Conservation (phyloP, 306 rosid genomes). For the Corylus americana region DNA sequence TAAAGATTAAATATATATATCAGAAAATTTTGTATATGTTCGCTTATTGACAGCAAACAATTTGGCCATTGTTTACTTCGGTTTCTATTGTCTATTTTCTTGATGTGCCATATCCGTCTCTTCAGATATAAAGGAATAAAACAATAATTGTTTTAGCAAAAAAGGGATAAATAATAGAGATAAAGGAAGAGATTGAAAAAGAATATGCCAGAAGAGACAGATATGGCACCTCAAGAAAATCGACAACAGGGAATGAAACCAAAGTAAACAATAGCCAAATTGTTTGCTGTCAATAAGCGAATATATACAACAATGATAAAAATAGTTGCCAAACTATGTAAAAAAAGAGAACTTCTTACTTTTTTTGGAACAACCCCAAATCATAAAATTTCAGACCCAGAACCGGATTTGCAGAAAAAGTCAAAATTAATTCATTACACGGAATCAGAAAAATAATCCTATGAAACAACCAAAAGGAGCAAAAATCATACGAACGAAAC, state of each 20-base stretch:
- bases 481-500: neutral
- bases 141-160: no score
- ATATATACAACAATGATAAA: constrained; percentile 6
- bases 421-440: neutral
- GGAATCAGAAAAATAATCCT: constrained; percentile 14
- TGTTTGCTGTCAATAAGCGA: constrained; percentile 12
- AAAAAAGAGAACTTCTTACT: neutral
- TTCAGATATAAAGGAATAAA: neutral
- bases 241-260: constrained; percentile 15
- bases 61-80: neutral
- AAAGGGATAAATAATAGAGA: neutral
- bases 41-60: constrained; percentile 9
- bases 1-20: no score
- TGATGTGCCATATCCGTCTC: constrained; percentile 29
- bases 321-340: constrained; percentile 13
- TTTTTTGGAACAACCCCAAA: constrained; percentile 17
- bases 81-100: constrained; percentile 15
- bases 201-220: constrained; percentile 23
- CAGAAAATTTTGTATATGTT: constrained; percentile 1
- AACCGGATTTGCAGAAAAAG: neutral
- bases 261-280: neutral
- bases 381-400: neutral
- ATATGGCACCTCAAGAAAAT: constrained; percentile 21
- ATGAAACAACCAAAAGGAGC: constrained; percentile 10
- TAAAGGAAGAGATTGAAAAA: neutral